Base-by-base conservation (phyloP, 2,329 filamentous ascomycete species). In the Calonectria pauciramosa region DNA sequence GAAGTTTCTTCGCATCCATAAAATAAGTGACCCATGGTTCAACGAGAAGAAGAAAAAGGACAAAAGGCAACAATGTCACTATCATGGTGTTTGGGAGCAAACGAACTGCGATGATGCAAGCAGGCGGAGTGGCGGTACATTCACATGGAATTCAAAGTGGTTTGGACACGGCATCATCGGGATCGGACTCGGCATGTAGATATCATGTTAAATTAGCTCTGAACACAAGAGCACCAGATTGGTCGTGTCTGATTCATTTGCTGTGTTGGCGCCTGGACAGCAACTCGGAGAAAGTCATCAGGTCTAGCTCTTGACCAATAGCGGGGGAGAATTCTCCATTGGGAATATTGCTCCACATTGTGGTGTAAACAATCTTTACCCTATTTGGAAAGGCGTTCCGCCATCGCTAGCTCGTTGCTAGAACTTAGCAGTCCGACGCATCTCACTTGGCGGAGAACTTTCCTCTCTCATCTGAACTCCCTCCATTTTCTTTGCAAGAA, bases 1-100 rank as follows among this genome's bases (percentile, higher is more conserved):
- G 68, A 2, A 81, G 75, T 1, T 83, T 82, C 3, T 80, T 85
- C 9, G 79, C 52, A 93, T 87, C 78, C 14, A 30, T 51, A 10
- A 77, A 67, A 28, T 80, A 80, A 2, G 34, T 60, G 54, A 60
- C 10, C 54, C 54, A 60, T 60, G 54, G 54, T 4, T 60, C 13
- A 60, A 38, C 14, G 4, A 60, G 20, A 60, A 60, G 13, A 16
- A 60, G n/a, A 26, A 60, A 7, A 26, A 60, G 0, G 9, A 60
- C 54, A 26, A 38, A 6, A 23, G 32, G 34, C 23, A 60, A 26
- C 13, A 38, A 14, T 8, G 32, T 7, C 32, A 60, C n/a, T 7
- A 60, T 26, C 54, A 60, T 60, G 13, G 34, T 26, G 54, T 16
- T 20, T 20, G 9, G 52, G 23, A 13, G 18, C 30, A 18, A 20